Evolutionary conservation across 2,329 filamentous ascomycete genomes (phyloP), one percentile per base, ranked within the genome.

Genomic region (Fusarium luffae): DNA sequence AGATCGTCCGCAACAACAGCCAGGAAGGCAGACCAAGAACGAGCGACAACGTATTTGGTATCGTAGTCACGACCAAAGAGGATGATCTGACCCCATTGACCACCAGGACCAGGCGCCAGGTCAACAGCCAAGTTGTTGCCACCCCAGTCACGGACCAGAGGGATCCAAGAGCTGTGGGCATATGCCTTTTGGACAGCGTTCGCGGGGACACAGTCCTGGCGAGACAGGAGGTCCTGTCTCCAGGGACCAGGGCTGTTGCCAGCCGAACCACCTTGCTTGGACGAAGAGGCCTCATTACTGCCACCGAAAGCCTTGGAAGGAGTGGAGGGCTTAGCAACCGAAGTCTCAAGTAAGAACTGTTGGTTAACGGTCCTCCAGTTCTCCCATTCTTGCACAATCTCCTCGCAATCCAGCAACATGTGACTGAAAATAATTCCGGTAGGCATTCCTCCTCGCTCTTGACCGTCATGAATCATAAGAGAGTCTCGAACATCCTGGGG

Each of bases 11-110:
- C 94, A 9, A 98, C 88, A 32, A 90, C 88, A 52, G 94, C 94
- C 21, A 99, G 82, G 77, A 99, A 94, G 12, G 91, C 88, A 18
- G 90, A 89, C 96, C 96, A 99, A 2, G 95, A 98, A 66, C 93
- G 90, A 30, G 96, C 93, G 59, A 99, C 88, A 9, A 99, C 96
- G 77, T 97, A 99, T 83, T 99, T 99, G 81, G 93, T 97, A 78
- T 99, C 96, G 81, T 97, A 99, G 82, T 99, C 96, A 65, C 96
- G 93, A 52, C 96, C 96, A 79, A 97, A 98, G 66, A 99, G 87
- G 75, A 99, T 97, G 71, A 99, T 89, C 79, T 99, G 96, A 56
- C 96, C 96, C 95, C 96, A 99, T 78, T 90, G 92, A 41, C 96
- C 96, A 48, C 88, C 88, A 12, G 95, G 93, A 4, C 96, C 96